Percentiles rank a stretch among this genome's conserved stretches.
phyloP scores from a whole-genome alignment of 345 rosid genomes.

The Boechera divaricarpa region DNA sequence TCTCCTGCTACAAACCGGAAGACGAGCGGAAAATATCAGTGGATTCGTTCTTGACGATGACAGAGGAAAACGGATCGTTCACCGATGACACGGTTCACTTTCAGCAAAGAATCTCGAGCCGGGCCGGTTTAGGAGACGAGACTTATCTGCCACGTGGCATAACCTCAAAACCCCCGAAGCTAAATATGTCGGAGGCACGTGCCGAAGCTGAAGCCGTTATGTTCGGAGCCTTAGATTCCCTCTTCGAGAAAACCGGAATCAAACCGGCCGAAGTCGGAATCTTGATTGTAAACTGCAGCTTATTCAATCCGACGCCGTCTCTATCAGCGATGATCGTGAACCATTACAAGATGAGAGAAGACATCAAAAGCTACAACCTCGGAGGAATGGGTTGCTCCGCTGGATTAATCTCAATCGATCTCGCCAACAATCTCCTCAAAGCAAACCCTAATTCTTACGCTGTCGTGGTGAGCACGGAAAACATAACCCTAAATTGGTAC shows the following conservation, averaged over 20 bases:
- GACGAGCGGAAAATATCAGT: constrained; percentile 61
- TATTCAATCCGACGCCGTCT: constrained; percentile 82
- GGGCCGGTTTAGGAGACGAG: constrained; percentile 75
- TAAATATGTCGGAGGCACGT: constrained; percentile 75
- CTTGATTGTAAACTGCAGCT: constrained; percentile 81
- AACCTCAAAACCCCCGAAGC: constrained; percentile 64
- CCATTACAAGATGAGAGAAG: constrained; percentile 70
- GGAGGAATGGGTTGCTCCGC: constrained; percentile 99
- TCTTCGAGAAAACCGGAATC: constrained; percentile 64
- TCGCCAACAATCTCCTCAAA: constrained; percentile 71
- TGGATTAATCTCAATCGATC: constrained; percentile 78
- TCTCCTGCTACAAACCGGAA: constrained; percentile 75
- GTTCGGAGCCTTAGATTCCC: constrained; percentile 71
- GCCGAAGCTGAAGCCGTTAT: constrained; percentile 76
- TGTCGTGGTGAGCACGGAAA: constrained; percentile 90
- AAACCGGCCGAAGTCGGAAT: constrained; percentile 64
- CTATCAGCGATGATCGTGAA: constrained; percentile 79
- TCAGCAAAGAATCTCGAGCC: constrained; percentile 63
- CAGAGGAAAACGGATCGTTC: constrained; percentile 59
- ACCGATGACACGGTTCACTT: constrained; percentile 59
- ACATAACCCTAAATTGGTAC: constrained; percentile 86
- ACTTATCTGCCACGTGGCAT: constrained; percentile 76
- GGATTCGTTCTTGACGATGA: constrained; percentile 64
- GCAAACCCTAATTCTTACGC: constrained; percentile 78
- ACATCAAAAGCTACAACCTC: constrained; percentile 78